Percentiles rank a stretch among this genome's conserved stretches.
Evolutionary conservation across 2,329 filamentous ascomycete species (phyloP).

Genomic region (Nannizzia gypsea): DNA sequence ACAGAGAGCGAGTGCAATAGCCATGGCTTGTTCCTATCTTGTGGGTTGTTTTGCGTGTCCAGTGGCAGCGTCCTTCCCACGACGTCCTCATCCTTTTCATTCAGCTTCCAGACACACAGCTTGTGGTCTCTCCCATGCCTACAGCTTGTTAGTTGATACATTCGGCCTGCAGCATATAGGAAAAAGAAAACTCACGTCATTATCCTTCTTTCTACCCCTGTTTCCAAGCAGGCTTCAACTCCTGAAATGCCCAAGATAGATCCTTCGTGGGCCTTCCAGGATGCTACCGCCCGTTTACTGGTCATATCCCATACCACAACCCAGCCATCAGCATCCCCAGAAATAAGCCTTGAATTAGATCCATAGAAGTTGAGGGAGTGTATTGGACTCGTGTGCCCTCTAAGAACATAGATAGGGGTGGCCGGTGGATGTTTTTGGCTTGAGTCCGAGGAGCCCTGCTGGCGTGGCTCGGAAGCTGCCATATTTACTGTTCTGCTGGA

Average conservation of each 20-base stretch:
- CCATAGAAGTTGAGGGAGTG: conserved; percentile 64
- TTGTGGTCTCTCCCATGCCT: conserved; percentile 88
- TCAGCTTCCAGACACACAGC: conserved; percentile 71
- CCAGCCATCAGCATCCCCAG: conserved; percentile 84
- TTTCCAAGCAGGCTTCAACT: conserved; percentile 43
- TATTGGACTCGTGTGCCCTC: conserved; percentile 71
- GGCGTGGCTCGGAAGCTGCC: neutral
- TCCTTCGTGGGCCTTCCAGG: conserved; percentile 75
- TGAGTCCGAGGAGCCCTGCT: neutral
- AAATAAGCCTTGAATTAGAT: conserved; percentile 63
- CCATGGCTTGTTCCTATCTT: conserved; percentile 56
- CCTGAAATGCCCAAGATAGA: conserved; percentile 62
- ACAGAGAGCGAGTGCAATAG: conserved; percentile 72
- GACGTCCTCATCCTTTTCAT: conserved; percentile 44
- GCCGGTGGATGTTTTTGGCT: conserved; percentile 32
- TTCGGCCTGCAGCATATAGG: no score
- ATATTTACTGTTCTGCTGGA: neutral
- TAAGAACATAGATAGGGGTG: conserved; percentile 58
- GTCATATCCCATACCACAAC: conserved; percentile 74
- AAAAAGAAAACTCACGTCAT: conserved; percentile 62
- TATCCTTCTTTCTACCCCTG: conserved; percentile 46
- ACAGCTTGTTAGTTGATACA: no score
- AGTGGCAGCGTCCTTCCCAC: conserved; percentile 61
- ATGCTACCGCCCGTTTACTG: conserved; percentile 65
- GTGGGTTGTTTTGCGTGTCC: conserved; percentile 40